These are phyloP conservation scores for Avena insularis DNA, from an alignment of 176 grass and related monocot species.

Conservation along the genomic window DNA sequence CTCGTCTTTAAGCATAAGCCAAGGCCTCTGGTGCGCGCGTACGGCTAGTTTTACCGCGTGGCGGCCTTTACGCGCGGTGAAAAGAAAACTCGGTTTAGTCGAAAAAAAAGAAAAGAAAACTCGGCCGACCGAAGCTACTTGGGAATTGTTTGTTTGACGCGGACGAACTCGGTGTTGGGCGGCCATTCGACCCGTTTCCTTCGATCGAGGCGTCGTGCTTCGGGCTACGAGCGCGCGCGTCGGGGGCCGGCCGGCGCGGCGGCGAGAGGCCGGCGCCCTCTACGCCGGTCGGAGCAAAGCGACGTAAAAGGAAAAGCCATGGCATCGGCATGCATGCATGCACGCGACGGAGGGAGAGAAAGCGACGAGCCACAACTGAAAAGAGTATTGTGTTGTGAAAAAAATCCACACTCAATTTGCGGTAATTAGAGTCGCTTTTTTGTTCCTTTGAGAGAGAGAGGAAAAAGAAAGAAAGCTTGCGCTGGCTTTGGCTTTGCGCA, in stretches of 20 bases:
- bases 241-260: neutral
- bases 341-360: constrained; percentile 5
- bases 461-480: neutral
- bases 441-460: neutral
- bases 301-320: neutral
- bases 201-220: neutral
- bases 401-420: neutral
- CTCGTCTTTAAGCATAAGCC: neutral
- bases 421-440: neutral
- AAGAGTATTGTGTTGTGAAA: neutral
- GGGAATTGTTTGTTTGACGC: neutral
- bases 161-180: neutral
- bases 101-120: neutral
- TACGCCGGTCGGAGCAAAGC: neutral
- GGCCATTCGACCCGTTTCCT: neutral
- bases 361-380: neutral
- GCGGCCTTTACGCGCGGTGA: neutral
- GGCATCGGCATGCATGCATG: neutral
- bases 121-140: neutral
- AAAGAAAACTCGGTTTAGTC: neutral
- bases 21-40: neutral
- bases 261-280: neutral
- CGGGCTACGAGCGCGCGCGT: neutral
- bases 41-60: neutral
- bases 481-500: neutral